These are phyloP conservation scores for Nicotiana tabacum DNA, from an alignment of 257 asterid genomes.

Conservation along the genomic window DNA sequence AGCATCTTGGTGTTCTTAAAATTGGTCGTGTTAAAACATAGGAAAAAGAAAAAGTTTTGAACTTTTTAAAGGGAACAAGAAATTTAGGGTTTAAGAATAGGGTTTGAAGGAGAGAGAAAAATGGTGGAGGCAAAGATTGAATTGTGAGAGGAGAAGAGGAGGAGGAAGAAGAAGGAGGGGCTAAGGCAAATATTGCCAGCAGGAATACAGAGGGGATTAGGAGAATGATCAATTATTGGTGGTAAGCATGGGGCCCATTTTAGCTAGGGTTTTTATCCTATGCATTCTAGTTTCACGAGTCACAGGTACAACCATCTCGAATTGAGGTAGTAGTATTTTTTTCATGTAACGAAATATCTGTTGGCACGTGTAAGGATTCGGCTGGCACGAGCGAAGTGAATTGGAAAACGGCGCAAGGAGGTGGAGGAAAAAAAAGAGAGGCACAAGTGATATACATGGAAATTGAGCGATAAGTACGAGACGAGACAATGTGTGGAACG, in stretches of 20 bases:
- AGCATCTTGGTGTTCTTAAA: background rate
- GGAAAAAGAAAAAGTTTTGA: background rate
- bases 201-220: slow-evolving; percentile 44
- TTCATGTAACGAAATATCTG: too few relatives aligned
- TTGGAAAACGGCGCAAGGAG: background rate
- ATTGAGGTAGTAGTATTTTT: too few relatives aligned
- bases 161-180: slow-evolving; percentile 5
- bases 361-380: background rate
- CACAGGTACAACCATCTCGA: too few relatives aligned
- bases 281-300: too few relatives aligned
- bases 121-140: slow-evolving; percentile 2
- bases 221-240: slow-evolving; percentile 58
- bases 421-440: too few relatives aligned
- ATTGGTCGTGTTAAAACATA: background rate
- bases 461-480: slow-evolving; percentile 24
- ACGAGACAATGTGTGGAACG: background rate
- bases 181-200: slow-evolving; percentile 39
- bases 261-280: too few relatives aligned
- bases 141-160: background rate
- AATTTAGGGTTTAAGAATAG: background rate
- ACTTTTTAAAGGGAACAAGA: background rate
- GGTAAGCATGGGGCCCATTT: background rate
- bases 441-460: slow-evolving; percentile 21
- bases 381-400: background rate
- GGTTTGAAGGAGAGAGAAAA: background rate